Base-by-base conservation (phyloP, 2,329 filamentous ascomycete genomes). In the Xenosphaeropsis pyriputrescens region DNA sequence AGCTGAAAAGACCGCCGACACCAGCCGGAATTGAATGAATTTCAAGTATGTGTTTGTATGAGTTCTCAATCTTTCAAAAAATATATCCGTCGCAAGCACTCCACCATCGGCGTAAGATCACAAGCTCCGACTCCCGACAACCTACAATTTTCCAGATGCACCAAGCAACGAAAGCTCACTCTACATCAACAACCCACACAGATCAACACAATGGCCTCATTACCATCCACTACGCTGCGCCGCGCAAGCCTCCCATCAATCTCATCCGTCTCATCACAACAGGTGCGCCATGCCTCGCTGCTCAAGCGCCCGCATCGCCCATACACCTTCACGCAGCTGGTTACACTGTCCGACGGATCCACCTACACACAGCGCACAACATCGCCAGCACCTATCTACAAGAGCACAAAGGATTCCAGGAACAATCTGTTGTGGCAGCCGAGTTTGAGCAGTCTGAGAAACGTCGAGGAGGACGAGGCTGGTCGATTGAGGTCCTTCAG, bases 281-380 rank as follows among this genome's bases (percentile, higher is more conserved):
- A 54, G 46, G 39, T 47, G 34, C 79, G 86, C 43, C 75, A 85
- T 56, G 91, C 91, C 37, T 86, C 83, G 17, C 81, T 94, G 45
- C 74, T 96, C 55, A 72, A 72, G 44, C 85, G 91, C 13, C 86
- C 86, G n/a, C 82, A 86, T 54, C 76, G 88, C 5, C 89, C 91
- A 32, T 96, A 95, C 69, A 85, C 80, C 48, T 96, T 95, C 68
- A 95, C 89, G n/a, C 91, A 98, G 63, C 73, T 98, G 43, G 70
- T 98, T 48, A 88, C 86, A 38, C 79, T 96, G 46, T 85, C 81
- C 31, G 91, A 98, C 65, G 91, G 91, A 50, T 83, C 75, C 52
- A 82, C 88, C 42, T 96, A 75, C 62, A 77, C 80, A 35, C 70
- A 78, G 53, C 82, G 82, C 55, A 88, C 84, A 17, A 85, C 83